phyloP scores from a whole-genome alignment of 2,329 filamentous ascomycete species.

The Xylaria sp. region DNA sequence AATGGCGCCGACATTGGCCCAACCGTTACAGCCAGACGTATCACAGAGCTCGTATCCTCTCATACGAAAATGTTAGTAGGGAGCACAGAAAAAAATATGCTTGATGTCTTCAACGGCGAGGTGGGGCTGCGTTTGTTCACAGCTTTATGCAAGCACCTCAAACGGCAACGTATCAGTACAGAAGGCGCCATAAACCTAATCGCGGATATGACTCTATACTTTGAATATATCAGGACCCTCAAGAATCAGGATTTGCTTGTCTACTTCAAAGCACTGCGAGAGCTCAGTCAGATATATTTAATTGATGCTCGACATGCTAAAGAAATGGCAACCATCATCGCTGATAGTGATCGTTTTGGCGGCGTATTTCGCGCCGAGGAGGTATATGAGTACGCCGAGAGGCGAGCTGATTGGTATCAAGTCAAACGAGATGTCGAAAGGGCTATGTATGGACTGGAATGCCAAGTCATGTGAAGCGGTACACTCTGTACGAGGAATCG shows the following conservation, averaged over 20 bases:
- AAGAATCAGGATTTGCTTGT: conserved; percentile 84
- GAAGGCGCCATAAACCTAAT: conserved; percentile 93
- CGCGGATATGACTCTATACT: conserved; percentile 95
- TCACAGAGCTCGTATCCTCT: conserved; percentile 85
- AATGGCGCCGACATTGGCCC: conserved; percentile 65
- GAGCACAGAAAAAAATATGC: conserved; percentile 96
- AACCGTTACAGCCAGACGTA: conserved; percentile 79
- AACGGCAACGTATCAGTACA: conserved; percentile 91
- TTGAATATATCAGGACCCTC: conserved; percentile 82
- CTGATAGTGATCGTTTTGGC: conserved; percentile 87
- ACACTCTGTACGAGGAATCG: background rate
- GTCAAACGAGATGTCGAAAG: conserved; percentile 90
- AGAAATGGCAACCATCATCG: conserved; percentile 94
- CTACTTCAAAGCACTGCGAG: conserved; percentile 91
- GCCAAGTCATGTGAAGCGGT: conserved; percentile 75
- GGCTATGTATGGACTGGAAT: conserved; percentile 97
- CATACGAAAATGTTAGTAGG: conserved; percentile 94
- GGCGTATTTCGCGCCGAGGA: conserved; percentile 96
- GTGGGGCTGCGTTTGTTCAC: conserved; percentile 93
- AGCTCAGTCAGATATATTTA: conserved; percentile 94
- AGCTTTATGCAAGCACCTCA: conserved; percentile 95
- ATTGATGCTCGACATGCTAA: conserved; percentile 89
- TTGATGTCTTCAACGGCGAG: conserved; percentile 98
- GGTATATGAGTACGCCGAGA: conserved; percentile 96
- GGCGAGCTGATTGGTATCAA: conserved; percentile 93